phyloP scores from a whole-genome alignment of 257 asterid species.

The Solanum neorickii region DNA sequence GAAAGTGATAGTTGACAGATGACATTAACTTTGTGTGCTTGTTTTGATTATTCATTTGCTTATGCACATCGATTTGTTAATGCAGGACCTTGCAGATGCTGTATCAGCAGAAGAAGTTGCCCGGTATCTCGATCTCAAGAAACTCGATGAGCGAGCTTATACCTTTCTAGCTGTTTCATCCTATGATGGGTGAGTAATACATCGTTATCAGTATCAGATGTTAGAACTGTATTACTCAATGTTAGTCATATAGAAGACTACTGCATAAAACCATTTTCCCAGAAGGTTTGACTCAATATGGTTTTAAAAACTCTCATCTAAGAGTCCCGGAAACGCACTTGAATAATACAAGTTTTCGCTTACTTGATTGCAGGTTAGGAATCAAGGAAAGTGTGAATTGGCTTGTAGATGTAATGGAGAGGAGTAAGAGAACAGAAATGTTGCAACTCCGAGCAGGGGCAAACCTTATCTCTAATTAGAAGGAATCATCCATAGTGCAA shows the following conservation, averaged over 20 bases:
- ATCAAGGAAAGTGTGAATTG: conserved; percentile 73
- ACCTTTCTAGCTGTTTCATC: conserved; percentile 63
- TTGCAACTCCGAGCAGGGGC: conserved; percentile 55
- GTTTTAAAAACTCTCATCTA: not conserved
- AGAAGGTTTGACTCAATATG: not conserved
- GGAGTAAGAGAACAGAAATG: conserved; percentile 69
- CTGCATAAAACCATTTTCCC: not conserved
- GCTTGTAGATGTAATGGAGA: conserved; percentile 76
- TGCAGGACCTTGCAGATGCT: conserved; percentile 67
- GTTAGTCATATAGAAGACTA: not conserved
- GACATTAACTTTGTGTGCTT: not conserved
- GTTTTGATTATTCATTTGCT: not conserved
- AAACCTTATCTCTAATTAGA: not conserved
- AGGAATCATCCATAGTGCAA: not conserved
- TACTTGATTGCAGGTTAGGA: conserved; percentile 41
- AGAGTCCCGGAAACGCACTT: not conserved
- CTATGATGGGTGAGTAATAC: conserved; percentile 47
- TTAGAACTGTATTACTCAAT: not conserved
- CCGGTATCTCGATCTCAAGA: conserved; percentile 62
- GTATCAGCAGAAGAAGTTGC: conserved; percentile 67
- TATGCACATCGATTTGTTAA: not conserved
- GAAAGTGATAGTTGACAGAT: not conserved
- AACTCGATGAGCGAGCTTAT: conserved; percentile 55
- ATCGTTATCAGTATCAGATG: not conserved
- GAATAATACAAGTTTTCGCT: not conserved